Base-by-base conservation (phyloP, 2,329 filamentous ascomycete species). In the Venturia nashicola region DNA sequence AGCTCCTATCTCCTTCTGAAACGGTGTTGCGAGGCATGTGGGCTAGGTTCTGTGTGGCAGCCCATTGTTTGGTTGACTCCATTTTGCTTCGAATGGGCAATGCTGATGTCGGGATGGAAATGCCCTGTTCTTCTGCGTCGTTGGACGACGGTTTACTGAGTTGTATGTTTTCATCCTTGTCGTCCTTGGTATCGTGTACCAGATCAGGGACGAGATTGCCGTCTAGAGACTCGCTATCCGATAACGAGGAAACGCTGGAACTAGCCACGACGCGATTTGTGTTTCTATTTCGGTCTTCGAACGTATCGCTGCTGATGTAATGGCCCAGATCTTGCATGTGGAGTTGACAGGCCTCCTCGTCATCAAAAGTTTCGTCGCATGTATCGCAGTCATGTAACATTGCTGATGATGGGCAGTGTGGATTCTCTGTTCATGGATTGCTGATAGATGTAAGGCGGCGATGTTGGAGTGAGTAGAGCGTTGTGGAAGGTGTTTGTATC, bases 371-470 rank as follows among this genome's bases (percentile, higher is more conserved):
- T 14, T 34, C 51, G 18, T 57, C 51, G 51, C 51, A 57, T 18
- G 32, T 57, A n/a, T 57, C 51, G 51, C 51, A 57, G 14, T 57
- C 51, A 18, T 57, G 51, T 36, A 57, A 20, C 51, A 57, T 57
- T 36, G 51, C 5, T n/a, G 32, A 34, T 39, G 51, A 27, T 32
- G 32, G 14, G 18, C 12, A 14, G 18, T 34, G 51, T 36, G 14
- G 7, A 0, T 36, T 34, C 2, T 5, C 7, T 18, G 46, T 16
- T 11, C 12, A n/a, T 51, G 46, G 20, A 51, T 36, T 34, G 23
- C 18, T 18, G 51, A 55, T 9, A 34, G 9, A 5, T 5, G 27
- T 0, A 12, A 36, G 12, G 48, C 14, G 51, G 12, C 14, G 16
- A 55, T 3, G 27, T 57, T 57, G 51, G n/a, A 14, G 27, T 34